Evolutionary conservation across 768 basidiomycete genomes (phyloP), one percentile per base, ranked within the genome.

Genomic region (Sistotremastrum suecicum): DNA sequence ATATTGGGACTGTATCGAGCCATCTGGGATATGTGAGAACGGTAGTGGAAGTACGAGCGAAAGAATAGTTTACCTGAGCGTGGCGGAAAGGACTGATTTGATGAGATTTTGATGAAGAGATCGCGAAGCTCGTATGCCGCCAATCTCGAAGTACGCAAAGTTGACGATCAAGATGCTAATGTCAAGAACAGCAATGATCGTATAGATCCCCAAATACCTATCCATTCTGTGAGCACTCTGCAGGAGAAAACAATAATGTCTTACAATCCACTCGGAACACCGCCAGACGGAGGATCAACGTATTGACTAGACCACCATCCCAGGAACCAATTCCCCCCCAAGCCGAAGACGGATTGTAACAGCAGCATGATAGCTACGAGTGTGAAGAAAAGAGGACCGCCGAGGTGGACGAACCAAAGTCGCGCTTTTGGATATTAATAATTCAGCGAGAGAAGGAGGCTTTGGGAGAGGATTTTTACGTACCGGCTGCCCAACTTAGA

Each of bases 401-500:
- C 53, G n/a, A 54, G 39, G 31, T 37, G 40, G 37, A 30, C 41
- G 44, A 9, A 34, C 44, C 34, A 40, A 5, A 8, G 44, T 39
- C 4, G 41, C 5, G 30, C 41, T 39, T 29, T 46, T 39, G 11
- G 34, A 29, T 7, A 46, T 29, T 3, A 46, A 34, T 43, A 46
- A 33, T 46, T 46, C 40, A 7, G 20, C 44, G 7, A 29, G 7
- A 10, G 28, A n/a, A n/a, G n/a, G n/a, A n/a, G n/a, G n/a, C 11
- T 39, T 34, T 44, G 8, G 4, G 12, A 5, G 30, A n/a, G n/a
- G 10, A n/a, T n/a, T n/a, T n/a, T n/a, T n/a, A 28, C 20, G 47
- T 58, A 60, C 68, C 50, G 37, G 72, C 63, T 37, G 62, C 47
- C 69, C 72, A 75, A 39, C 72, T 34, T 7, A 43, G 32, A 31